Evolutionary conservation across 495 filamentous ascomycete species (phyloP).

Genomic region (Filosporella fistucella): DNA sequence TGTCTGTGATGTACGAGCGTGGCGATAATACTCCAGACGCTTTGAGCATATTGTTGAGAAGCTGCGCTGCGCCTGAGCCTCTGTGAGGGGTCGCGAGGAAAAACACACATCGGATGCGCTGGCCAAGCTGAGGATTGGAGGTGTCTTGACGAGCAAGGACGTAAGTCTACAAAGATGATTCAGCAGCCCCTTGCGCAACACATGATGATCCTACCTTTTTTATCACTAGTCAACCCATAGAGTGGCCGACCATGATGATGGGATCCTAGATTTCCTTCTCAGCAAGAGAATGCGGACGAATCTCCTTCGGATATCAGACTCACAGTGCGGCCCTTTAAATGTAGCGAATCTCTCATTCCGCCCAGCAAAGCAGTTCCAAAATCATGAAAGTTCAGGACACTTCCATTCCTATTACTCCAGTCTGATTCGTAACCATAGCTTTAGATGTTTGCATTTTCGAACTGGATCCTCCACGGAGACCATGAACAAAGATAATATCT

Average conservation of each 20-base stretch:
- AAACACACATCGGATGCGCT: slow-evolving; percentile 35
- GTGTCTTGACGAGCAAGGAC: slow-evolving; percentile 24
- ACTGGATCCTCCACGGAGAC: slow-evolving; percentile 20
- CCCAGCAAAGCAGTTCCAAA: slow-evolving; percentile 39
- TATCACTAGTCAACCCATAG: slow-evolving; percentile 49
- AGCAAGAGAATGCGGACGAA: slow-evolving; percentile 17
- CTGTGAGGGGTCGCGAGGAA: slow-evolving; percentile 51
- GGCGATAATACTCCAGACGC: slow-evolving; percentile 18
- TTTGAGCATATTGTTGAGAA: slow-evolving; percentile 34
- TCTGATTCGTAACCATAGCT: slow-evolving; percentile 21
- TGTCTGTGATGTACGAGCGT: slow-evolving; percentile 41
- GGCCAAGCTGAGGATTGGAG: slow-evolving; percentile 22
- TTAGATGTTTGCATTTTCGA: slow-evolving; percentile 11
- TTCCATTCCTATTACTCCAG: slow-evolving; percentile 22
- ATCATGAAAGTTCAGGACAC: slow-evolving; percentile 32
- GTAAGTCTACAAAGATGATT: slow-evolving; percentile 21
- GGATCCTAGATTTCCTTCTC: slow-evolving; percentile 17
- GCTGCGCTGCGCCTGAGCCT: slow-evolving; percentile 39
- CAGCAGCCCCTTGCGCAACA: background rate
- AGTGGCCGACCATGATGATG: slow-evolving; percentile 45
- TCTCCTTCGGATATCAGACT: slow-evolving; percentile 15
- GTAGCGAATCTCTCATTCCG: slow-evolving; percentile 3
- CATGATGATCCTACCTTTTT: slow-evolving; percentile 33
- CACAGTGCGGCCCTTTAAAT: background rate
- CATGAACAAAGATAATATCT: slow-evolving; percentile 33